Percentiles rank a stretch among this genome's conserved stretches.
phyloP scores from a whole-genome alignment of 2,329 filamentous ascomycete genomes.

The Alternaria dauci region DNA sequence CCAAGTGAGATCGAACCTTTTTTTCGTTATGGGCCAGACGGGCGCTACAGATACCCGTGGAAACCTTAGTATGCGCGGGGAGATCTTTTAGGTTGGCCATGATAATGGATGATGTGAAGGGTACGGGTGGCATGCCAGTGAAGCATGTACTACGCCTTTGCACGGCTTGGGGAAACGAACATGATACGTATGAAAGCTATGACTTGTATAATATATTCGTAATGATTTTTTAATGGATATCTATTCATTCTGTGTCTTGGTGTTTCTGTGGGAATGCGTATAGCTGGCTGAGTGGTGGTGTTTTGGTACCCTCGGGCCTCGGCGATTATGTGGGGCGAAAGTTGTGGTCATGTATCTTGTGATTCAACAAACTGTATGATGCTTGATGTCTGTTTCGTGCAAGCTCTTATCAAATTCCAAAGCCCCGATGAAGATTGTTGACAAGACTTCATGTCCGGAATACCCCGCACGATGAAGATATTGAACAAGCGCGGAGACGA shows the following conservation, averaged over 20 bases:
- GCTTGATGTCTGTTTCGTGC: too few relatives aligned
- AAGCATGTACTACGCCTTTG: background rate
- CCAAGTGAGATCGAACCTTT: constrained; percentile 19
- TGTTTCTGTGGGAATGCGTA: background rate
- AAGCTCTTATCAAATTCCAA: background rate
- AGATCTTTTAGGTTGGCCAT: constrained; percentile 43
- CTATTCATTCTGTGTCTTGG: background rate
- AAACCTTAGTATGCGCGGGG: constrained; percentile 47
- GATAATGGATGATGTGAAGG: background rate
- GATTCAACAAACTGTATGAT: background rate
- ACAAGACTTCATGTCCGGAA: background rate
- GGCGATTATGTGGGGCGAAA: accelerated
- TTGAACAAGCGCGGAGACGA: background rate
- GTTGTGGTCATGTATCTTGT: background rate
- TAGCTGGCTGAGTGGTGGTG: background rate
- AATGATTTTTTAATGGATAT: background rate
- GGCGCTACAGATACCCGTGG: constrained; percentile 44
- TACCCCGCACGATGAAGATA: background rate
- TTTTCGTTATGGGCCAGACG: constrained; percentile 21
- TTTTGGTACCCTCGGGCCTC: background rate
- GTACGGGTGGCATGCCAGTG: background rate
- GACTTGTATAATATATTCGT: background rate
- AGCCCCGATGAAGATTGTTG: background rate
- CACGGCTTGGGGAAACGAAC: background rate
- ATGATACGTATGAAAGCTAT: background rate